Base-by-base conservation (phyloP, 2,329 filamentous ascomycete genomes). In the Hymenoscyphus fructigenus region DNA sequence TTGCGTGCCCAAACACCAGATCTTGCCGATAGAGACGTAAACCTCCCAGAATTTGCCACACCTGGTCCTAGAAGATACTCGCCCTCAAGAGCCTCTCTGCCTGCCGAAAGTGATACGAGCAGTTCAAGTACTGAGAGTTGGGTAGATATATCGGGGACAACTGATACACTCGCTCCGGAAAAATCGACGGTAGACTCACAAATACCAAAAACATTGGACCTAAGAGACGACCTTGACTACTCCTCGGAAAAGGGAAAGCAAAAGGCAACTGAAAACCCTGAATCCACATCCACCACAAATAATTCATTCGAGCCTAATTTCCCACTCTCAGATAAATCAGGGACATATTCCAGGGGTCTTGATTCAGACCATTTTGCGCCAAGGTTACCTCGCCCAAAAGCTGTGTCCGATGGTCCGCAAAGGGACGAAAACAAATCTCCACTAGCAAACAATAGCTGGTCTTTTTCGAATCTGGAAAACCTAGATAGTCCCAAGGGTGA, bases 401-500 rank as follows among this genome's bases (percentile, higher is more conserved):
- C 86, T 32, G 78, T 81, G 59, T 88, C 86, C 0, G 86, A 88
- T 70, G 85, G 85, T 0, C 84, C 84, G 3, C 78, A 78, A 55
- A 72, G 75, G 5, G 77, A 77, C 3, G 76, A 79, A 9, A 75
- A 75, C 2, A 76, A 82, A 61, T 83, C 86, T 60, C 82, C 83
- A 0, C 73, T 88, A 17, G 85, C 81, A 0, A 85, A 85, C 72
- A 87, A 87, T 67, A 88, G 78, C 69, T 89, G 86, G 87, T 82
- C 81, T 0, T 88, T 88, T 69, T 77, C 79, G 3, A 76, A 76
- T 28, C 67, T 84, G 7, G 63, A 69, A 41, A 60, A 20, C 15
- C 20, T 56, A 50, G 44, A 50, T 23, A 23, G 6, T 10, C 20
- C 44, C 20, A 26, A 50, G 14, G 44, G 26, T 50, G 44, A 26